Conservation (phyloP, 2,329 filamentous ascomycete species). For the Ambrosiella beaveri region DNA sequence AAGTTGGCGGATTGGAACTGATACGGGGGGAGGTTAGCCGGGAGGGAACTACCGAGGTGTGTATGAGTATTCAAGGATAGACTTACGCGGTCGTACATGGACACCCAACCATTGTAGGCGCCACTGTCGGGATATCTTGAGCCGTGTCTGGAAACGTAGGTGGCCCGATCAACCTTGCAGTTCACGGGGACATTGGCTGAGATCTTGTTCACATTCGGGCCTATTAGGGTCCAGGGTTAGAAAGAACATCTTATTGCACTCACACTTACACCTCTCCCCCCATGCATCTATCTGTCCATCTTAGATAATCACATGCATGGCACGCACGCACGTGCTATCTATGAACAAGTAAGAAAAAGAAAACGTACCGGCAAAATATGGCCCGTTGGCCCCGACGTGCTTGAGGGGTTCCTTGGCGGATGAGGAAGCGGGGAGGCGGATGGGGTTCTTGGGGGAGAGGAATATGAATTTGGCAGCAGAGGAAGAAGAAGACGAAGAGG, state of each 20-base stretch:
- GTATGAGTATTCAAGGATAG: neutral
- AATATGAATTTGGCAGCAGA: neutral
- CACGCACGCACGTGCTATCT: no score
- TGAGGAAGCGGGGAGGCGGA: constrained; percentile 6
- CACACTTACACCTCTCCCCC: no score
- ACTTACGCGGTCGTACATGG: constrained; percentile 27
- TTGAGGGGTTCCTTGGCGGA: constrained; percentile 22
- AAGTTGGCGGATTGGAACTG: constrained; percentile 38
- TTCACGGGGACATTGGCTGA: constrained; percentile 34
- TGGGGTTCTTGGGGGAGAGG: constrained; percentile 10
- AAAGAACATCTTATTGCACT: neutral
- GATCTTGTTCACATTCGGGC: constrained; percentile 38
- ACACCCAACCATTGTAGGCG: constrained; percentile 40
- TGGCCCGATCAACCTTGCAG: constrained; percentile 42
- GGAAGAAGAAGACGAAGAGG: constrained; percentile 1
- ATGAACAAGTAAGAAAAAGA: neutral
- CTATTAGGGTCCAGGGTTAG: constrained; percentile 17
- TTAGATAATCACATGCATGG: no score
- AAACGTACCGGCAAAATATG: constrained; percentile 31
- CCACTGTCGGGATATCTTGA: constrained; percentile 44
- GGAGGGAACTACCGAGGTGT: neutral
- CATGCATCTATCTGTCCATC: no score
- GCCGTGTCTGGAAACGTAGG: constrained; percentile 43
- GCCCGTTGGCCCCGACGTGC: constrained; percentile 35
- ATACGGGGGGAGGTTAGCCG: neutral